phyloP scores from a whole-genome alignment of 176 grass and related monocot species.

The Poa annua region DNA sequence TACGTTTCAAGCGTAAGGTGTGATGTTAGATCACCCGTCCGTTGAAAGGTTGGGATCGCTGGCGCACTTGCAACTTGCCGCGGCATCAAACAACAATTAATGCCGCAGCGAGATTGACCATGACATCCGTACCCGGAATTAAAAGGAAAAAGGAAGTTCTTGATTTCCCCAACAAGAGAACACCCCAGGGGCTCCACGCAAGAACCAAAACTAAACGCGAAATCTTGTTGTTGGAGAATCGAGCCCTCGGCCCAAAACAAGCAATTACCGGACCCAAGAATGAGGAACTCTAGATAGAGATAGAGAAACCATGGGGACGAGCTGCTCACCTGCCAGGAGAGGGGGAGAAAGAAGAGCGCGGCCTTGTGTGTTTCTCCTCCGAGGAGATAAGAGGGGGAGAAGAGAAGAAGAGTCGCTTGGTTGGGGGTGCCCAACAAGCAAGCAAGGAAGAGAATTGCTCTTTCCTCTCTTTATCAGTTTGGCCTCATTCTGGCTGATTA shows the following conservation, averaged over 20 bases:
- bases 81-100: constrained; percentile 8
- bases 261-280: constrained; percentile 13
- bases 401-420: not conserved
- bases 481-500: constrained; percentile 27
- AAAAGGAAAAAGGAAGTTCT: constrained; percentile 10
- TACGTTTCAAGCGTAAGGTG: not conserved
- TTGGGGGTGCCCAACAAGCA: constrained; percentile 33
- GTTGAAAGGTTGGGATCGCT: constrained; percentile 19
- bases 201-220: constrained; percentile 12
- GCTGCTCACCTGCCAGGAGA: constrained; percentile 38
- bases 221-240: not conserved
- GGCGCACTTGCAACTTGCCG: not conserved
- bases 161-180: not conserved
- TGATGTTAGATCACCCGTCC: not conserved
- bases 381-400: constrained; percentile 42
- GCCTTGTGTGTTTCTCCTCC: constrained; percentile 29
- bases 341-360: constrained; percentile 7
- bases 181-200: not conserved
- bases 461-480: constrained; percentile 6
- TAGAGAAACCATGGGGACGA: not conserved
- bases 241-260: not conserved
- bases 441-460: constrained; percentile 25
- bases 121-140: not conserved
- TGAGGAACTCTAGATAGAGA: not conserved
- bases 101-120: not conserved